These are phyloP conservation scores for Orbilia blumenaviensis DNA, from an alignment of 2,329 filamentous ascomycete genomes.

Conservation along the genomic window DNA sequence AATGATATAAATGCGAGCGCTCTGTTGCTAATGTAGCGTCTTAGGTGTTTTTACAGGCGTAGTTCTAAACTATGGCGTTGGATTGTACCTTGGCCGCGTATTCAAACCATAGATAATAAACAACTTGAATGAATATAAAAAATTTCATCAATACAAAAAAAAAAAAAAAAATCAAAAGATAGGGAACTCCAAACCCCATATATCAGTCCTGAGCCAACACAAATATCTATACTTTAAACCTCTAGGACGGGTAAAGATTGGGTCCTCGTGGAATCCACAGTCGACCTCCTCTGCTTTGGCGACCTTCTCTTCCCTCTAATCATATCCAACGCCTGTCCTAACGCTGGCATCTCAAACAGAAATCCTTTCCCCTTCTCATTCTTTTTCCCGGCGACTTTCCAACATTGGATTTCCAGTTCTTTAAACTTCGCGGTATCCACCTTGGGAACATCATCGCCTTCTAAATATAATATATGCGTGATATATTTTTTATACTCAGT, in stretches of 20 bases:
- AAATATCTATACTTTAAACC: constrained; percentile 8
- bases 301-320: constrained; percentile 55
- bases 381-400: constrained; percentile 66
- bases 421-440: constrained; percentile 74
- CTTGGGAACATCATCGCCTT: constrained; percentile 73
- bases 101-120: not conserved
- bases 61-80: not conserved
- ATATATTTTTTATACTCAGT: constrained; percentile 74
- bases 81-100: not conserved
- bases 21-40: not conserved
- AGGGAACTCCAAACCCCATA: not conserved
- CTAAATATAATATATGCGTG: constrained; percentile 83
- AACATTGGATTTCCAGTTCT: constrained; percentile 76
- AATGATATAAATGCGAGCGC: not conserved
- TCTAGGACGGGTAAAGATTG: constrained; percentile 26
- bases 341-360: constrained; percentile 55
- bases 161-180: not conserved
- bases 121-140: not conserved
- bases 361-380: constrained; percentile 57
- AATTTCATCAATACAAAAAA: not conserved
- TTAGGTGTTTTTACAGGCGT: not conserved
- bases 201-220: not conserved
- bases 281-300: constrained; percentile 56
- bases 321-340: constrained; percentile 55
- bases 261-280: constrained; percentile 48